These are phyloP conservation scores for Mortierella polycephala DNA, from an alignment of 371 early-diverging fungal genomes.

Conservation along the genomic window DNA sequence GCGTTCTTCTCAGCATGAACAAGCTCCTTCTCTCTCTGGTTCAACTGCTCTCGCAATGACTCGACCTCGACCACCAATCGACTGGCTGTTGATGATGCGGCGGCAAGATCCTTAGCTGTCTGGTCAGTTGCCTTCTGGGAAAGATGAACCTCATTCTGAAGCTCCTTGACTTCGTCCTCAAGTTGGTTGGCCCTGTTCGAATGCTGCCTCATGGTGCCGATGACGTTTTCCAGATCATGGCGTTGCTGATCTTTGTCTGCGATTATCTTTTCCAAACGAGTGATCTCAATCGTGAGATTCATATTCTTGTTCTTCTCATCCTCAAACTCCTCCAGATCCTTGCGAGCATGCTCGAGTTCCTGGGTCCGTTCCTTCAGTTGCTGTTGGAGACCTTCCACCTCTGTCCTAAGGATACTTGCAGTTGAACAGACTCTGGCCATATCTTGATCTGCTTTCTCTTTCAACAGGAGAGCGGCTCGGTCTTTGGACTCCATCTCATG, in stretches of 20 bases:
- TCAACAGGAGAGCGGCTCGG: not conserved
- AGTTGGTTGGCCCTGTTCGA: not conserved
- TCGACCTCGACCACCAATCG: slow-evolving; percentile 15
- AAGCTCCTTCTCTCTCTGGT: slow-evolving; percentile 9
- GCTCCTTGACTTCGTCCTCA: slow-evolving; percentile 11
- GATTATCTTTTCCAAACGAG: slow-evolving; percentile 17
- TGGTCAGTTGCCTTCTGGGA: slow-evolving; percentile 3
- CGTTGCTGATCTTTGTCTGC: slow-evolving; percentile 14
- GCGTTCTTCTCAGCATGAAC: not conserved
- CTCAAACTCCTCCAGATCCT: not conserved
- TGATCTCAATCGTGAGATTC: slow-evolving; percentile 17
- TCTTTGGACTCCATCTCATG: slow-evolving; percentile 19
- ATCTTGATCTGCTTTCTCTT: slow-evolving; percentile 17
- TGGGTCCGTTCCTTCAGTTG: slow-evolving; percentile 15
- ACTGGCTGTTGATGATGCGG: slow-evolving; percentile 21
- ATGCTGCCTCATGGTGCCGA: slow-evolving; percentile 7
- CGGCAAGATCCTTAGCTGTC: slow-evolving; percentile 12
- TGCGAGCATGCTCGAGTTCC: slow-evolving; percentile 10
- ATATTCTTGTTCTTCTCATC: slow-evolving; percentile 12
- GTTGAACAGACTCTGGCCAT: slow-evolving; percentile 29
- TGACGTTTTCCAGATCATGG: slow-evolving; percentile 9
- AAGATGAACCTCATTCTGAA: not conserved
- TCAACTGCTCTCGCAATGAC: slow-evolving; percentile 13
- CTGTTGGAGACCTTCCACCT: slow-evolving; percentile 22
- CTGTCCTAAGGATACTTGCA: slow-evolving; percentile 17